Base-by-base conservation (phyloP, 1,284 basidiomycete genomes). In the Trametes sp. region DNA sequence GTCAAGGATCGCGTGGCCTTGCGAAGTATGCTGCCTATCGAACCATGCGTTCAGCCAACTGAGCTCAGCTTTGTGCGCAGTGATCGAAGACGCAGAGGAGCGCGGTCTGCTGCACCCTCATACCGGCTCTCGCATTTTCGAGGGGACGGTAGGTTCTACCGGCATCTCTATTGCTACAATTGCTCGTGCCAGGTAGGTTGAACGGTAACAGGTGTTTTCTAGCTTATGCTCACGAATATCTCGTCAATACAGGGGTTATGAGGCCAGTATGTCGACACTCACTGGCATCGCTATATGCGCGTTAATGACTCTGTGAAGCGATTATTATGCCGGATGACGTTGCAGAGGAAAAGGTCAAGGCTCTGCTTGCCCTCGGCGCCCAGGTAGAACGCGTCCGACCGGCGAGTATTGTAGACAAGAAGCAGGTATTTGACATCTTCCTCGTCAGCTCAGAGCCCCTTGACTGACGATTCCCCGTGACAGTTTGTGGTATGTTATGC, bases 1-100 rank as follows among this genome's bases (percentile, higher is more conserved):
- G 93, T 98, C 49, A 99, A 99, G 77, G 98, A 99, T 76, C 87
- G 98, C 24, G 96, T 99, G 13, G 97, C 96, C 0, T 76, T 98
- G 57, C 86, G 89, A 74, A 95, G 95, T 96, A 71, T 62, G 86
- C 6, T 33, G 13, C 28, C 11, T 5, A 11, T 31, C 2, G 4
- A 4, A 16, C 21, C n/a, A n/a, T n/a, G n/a, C n/a, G n/a, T n/a
- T n/a, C n/a, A n/a, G n/a, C n/a, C n/a, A n/a, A n/a, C n/a, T n/a
- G n/a, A n/a, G n/a, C n/a, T n/a, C n/a, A n/a, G n/a, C n/a, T n/a
- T n/a, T n/a, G n/a, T n/a, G n/a, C n/a, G n/a, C 61, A 97, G 95
- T 98, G 81, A 95, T 98, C 67, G 86, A 95, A 64, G 94, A 98
- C 72, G 98, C 98, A 0, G 98, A 99, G 75, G 84, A 85, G 16